phyloP scores from a whole-genome alignment of 257 asterid genomes.

The Apocynum venetum region DNA sequence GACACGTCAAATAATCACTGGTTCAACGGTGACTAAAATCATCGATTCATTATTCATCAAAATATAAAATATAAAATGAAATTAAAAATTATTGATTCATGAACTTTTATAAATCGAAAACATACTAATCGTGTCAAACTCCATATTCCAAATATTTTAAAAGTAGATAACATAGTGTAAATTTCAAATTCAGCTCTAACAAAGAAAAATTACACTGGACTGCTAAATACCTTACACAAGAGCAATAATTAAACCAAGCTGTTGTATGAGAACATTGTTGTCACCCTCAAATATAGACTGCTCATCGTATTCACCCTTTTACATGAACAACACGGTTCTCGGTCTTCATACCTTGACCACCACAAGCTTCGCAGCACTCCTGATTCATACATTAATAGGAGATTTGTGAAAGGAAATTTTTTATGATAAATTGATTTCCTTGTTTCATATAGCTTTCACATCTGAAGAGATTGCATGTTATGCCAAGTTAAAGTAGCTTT shows the following conservation, averaged over 20 bases:
- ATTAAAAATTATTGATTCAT: too few relatives aligned
- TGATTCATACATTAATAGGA: slow-evolving; percentile 21
- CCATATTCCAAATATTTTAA: neutral
- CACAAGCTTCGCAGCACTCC: slow-evolving; percentile 99
- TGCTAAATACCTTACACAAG: neutral
- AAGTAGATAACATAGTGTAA: neutral
- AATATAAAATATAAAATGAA: too few relatives aligned
- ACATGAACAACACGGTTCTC: slow-evolving; percentile 91
- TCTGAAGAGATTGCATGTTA: slow-evolving; percentile 97
- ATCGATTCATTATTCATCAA: too few relatives aligned
- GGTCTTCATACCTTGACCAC: slow-evolving; percentile 94
- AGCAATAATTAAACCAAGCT: slow-evolving; percentile 34
- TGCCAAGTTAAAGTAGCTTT: slow-evolving; percentile 92
- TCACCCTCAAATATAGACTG: slow-evolving; percentile 98
- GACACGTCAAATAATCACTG: too few relatives aligned
- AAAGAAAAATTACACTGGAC: neutral
- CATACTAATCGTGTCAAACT: too few relatives aligned
- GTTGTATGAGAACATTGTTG: slow-evolving; percentile 96
- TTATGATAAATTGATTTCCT: neutral
- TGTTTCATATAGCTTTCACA: slow-evolving; percentile 14
- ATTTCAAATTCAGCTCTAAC: neutral
- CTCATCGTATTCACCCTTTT: slow-evolving; percentile 90
- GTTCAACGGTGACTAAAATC: too few relatives aligned
- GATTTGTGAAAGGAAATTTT: slow-evolving; percentile 21
- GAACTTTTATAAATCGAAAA: too few relatives aligned